phyloP scores from a whole-genome alignment of 306 rosid species.

The Luffa aegyptiaca region DNA sequence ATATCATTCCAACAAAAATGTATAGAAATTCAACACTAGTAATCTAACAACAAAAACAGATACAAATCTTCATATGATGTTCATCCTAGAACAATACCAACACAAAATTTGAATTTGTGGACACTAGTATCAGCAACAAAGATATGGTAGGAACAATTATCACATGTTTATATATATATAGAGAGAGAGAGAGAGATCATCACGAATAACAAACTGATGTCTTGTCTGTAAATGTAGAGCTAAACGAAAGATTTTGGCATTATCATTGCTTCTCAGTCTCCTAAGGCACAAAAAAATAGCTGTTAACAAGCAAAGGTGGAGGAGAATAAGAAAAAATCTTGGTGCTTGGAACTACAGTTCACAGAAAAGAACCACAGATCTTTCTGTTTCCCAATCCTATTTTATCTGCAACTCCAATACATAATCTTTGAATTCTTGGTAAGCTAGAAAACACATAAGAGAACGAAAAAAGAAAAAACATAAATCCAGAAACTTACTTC shows the following conservation, averaged over 20 bases:
- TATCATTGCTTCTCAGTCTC: background rate
- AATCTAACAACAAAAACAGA: too few species aligned
- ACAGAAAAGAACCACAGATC: background rate
- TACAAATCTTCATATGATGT: too few species aligned
- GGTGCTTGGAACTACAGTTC: conserved; percentile 12
- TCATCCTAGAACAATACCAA: too few species aligned
- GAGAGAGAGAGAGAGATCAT: too few species aligned
- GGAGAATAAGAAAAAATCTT: background rate
- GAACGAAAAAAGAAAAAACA: background rate
- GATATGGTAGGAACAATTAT: too few species aligned
- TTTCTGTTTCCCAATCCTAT: background rate
- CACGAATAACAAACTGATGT: background rate
- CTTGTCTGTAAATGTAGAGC: background rate
- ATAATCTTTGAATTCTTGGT: conserved; percentile 4
- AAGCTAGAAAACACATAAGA: conserved; percentile 2
- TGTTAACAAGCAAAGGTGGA: background rate
- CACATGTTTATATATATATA: too few species aligned
- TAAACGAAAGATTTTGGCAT: background rate
- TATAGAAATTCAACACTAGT: too few species aligned
- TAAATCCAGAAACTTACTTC: background rate
- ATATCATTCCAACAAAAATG: too few species aligned
- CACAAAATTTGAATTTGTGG: too few species aligned
- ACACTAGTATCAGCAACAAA: too few species aligned
- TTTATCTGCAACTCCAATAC: background rate
- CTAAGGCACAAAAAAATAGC: background rate